Evolutionary conservation across 2,329 filamentous ascomycete species (phyloP).

Genomic region (Plenodomus tracheiphilus): DNA sequence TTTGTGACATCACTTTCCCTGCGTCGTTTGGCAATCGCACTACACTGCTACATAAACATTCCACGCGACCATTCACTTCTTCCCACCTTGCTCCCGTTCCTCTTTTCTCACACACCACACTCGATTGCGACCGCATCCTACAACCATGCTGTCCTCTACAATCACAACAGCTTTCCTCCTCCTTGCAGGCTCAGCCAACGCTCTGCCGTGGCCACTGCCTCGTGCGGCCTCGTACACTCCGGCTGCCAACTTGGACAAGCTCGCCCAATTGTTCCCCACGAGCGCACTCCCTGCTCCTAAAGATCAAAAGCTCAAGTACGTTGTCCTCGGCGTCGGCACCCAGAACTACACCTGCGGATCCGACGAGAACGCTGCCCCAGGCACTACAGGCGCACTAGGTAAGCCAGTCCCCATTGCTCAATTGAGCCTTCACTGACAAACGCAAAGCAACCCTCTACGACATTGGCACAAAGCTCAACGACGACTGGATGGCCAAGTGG

Average conservation of each 20-base stretch:
- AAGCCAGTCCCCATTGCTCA: constrained; percentile 8
- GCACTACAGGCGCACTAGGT: constrained; percentile 41
- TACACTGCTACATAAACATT: too few species aligned
- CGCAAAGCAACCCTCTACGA: constrained; percentile 40
- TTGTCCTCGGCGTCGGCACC: constrained; percentile 55
- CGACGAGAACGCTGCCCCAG: constrained; percentile 30
- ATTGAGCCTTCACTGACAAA: constrained; percentile 10
- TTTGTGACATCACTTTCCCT: too few species aligned
- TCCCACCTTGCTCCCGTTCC: neutral
- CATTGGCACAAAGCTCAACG: constrained; percentile 37
- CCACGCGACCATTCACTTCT: neutral
- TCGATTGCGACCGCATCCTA: neutral
- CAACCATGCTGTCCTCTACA: constrained; percentile 33
- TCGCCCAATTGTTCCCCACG: constrained; percentile 31
- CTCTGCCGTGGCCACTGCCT: constrained; percentile 16
- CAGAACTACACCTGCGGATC: constrained; percentile 56
- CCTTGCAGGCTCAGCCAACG: constrained; percentile 21
- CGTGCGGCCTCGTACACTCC: constrained; percentile 14
- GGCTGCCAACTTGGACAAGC: constrained; percentile 25
- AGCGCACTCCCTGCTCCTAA: constrained; percentile 34
- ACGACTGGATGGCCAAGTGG: constrained; percentile 33
- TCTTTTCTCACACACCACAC: neutral
- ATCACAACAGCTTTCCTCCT: constrained; percentile 24
- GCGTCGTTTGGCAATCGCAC: too few species aligned
- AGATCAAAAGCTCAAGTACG: constrained; percentile 46